Conservation (phyloP, 1,284 basidiomycete genomes). For the Grifola frondosa region DNA sequence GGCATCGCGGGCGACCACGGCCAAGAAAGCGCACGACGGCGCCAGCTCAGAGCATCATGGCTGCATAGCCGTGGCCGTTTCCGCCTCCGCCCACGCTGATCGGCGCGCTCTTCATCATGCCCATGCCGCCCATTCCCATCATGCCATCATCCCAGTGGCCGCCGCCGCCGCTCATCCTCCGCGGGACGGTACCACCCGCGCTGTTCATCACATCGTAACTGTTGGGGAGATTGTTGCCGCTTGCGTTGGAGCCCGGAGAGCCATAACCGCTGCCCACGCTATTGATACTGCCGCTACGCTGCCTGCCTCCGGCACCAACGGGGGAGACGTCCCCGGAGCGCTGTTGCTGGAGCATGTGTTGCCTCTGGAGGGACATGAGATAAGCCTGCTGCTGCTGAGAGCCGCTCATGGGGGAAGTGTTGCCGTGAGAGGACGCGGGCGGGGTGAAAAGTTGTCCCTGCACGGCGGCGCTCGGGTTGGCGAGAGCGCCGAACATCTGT, state of each 20-base stretch:
- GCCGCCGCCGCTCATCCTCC: constrained; percentile 24
- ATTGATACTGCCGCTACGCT: constrained; percentile 41
- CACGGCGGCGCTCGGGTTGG: constrained; percentile 27
- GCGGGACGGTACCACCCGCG: constrained; percentile 27
- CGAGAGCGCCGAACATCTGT: constrained; percentile 30
- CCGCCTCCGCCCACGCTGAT: constrained; percentile 40
- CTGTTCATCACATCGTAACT: constrained; percentile 37
- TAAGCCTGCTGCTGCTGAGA: constrained; percentile 29
- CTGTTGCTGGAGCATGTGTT: constrained; percentile 27
- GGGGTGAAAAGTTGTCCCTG: constrained; percentile 35
- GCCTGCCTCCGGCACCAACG: constrained; percentile 35
- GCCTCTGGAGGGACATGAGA: constrained; percentile 34
- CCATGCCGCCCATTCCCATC: constrained; percentile 27
- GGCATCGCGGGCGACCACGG: too few relatives aligned
- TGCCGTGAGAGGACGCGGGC: constrained; percentile 32
- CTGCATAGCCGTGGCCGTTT: constrained; percentile 38
- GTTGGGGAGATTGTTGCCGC: too few relatives aligned
- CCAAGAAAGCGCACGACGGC: not conserved
- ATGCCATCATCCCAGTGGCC: constrained; percentile 31
- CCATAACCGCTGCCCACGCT: constrained; percentile 37
- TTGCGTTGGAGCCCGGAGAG: constrained; percentile 29
- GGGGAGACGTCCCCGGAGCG: constrained; percentile 42
- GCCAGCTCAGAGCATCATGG: constrained; percentile 43
- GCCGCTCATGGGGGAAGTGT: constrained; percentile 19
- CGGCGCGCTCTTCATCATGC: constrained; percentile 36